Evolutionary conservation across 2,329 filamentous ascomycete species (phyloP), one percentile per base, ranked within the genome.

Genomic region (Myriosclerotinia duriaeana): DNA sequence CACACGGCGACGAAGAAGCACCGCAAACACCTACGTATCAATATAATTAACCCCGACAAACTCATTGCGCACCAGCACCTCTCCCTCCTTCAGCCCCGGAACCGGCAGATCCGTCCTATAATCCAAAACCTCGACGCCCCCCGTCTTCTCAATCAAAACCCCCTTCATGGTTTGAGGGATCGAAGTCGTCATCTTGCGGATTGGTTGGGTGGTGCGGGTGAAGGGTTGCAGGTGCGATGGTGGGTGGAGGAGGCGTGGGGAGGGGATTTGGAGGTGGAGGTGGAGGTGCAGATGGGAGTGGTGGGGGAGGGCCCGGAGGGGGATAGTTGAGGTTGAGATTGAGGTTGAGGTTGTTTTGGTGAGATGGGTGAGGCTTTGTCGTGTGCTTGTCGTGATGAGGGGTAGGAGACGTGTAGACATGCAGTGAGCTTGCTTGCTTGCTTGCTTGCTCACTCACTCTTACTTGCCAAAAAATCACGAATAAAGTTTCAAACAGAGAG

Each of bases 31-130:
- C 72, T 77, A 88, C 84, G 81, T 96, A 78, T 97, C 93, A 74
- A 97, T 96, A 80, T 85, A 97, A 79, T 97, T 97, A 69, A 97
- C 81, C 68, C 93, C 93, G 58, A 90, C 83, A 76, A 85, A 90
- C 70, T 89, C 86, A 78, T 96, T 96, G 78, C 89, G 89, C 67
- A 97, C 85, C 6, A 97, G 84, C 26, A 97, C 78, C 72, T 96
- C 83, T 66, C 87, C 88, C 22, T 88, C 85, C 44, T 85, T 81
- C 1, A 84, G 85, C 53, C 82, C 79, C 0, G 92, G 91, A 1
- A 96, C 85, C 9, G 89, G 87, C 5, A 92, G 77, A 75, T 92
- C 86, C 17, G 85, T 86, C 73, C 84, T 89, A 78, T 89, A 87
- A 74, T 92, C 80, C 26, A 94, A 80, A n/a, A 92, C 89, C 54